These are phyloP conservation scores for Trichothecium sympodiale DNA, from an alignment of 2,329 filamentous ascomycete species.

Conservation along the genomic window DNA sequence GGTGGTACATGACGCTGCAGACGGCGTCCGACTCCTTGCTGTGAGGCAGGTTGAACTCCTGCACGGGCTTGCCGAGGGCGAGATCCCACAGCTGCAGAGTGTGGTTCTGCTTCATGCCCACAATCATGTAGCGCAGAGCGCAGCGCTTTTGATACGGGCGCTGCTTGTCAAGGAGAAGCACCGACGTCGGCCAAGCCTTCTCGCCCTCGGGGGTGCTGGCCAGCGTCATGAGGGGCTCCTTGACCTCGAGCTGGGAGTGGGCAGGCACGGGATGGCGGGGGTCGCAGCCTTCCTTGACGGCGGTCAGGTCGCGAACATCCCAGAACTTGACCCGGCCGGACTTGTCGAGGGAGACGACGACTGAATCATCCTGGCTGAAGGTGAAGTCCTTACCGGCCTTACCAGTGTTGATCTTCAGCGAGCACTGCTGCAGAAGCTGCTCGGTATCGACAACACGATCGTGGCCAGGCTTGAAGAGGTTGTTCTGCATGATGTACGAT, in stretches of 20 bases:
- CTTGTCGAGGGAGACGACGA: conserved; percentile 93
- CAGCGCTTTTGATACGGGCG: conserved; percentile 84
- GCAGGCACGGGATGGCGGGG: conserved; percentile 40
- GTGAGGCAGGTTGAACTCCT: conserved; percentile 93
- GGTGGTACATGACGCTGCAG: conserved; percentile 92
- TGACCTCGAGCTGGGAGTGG: conserved; percentile 60
- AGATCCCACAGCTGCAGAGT: conserved; percentile 98
- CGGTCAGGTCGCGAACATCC: conserved; percentile 76
- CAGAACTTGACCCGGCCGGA: conserved; percentile 95
- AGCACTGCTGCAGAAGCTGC: conserved; percentile 74
- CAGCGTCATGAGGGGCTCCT: conserved; percentile 76
- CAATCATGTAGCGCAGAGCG: conserved; percentile 87
- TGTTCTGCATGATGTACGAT: conserved; percentile 49
- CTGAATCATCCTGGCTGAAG: conserved; percentile 92
- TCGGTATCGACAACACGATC: conserved; percentile 74
- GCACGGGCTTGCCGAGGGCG: conserved; percentile 85
- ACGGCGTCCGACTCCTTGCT: conserved; percentile 96
- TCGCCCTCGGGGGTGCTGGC: conserved; percentile 78
- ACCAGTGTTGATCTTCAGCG: conserved; percentile 87
- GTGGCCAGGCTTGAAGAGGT: conserved; percentile 51
- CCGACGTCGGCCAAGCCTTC: conserved; percentile 94
- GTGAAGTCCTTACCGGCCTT: conserved; percentile 98
- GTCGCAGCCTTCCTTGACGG: conserved; percentile 38
- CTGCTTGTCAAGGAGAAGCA: conserved; percentile 91
- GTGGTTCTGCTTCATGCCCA: conserved; percentile 98